Evolutionary conservation across 2,329 filamentous ascomycete genomes (phyloP).

Genomic region (Trichoderma endophyticum): DNA sequence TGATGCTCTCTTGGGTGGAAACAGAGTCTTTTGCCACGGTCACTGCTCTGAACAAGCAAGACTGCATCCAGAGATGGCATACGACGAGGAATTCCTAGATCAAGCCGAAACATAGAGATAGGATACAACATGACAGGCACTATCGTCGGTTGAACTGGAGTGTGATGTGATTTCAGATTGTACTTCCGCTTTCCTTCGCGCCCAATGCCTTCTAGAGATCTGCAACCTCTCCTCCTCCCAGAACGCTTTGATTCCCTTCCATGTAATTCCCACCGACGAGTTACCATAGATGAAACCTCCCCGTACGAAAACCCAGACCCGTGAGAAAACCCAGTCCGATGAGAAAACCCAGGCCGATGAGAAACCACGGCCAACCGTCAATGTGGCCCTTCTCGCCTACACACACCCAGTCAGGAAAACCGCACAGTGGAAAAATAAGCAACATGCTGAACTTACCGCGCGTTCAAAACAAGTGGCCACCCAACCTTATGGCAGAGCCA

Average conservation of each 20-base stretch:
- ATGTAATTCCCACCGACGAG: neutral
- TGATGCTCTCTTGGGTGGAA: neutral
- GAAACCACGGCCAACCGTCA: no score
- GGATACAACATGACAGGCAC: fast-evolving
- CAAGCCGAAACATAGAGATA: neutral
- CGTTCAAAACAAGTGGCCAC: neutral
- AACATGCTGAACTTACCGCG: neutral
- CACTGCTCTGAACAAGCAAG: no score
- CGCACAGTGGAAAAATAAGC: neutral
- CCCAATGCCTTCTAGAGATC: neutral
- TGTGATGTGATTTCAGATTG: neutral
- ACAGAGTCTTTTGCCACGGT: neutral
- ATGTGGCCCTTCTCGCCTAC: neutral
- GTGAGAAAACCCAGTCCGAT: no score
- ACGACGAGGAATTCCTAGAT: neutral
- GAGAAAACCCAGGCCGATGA: no score
- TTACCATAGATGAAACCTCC: neutral
- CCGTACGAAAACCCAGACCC: neutral
- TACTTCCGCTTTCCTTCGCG: neutral
- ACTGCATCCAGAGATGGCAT: neutral
- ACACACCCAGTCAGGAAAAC: neutral
- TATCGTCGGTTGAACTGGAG: neutral
- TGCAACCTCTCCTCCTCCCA: neutral
- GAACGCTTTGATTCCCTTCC: neutral
- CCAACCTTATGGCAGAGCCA: neutral